Conservation (phyloP, 345 rosid species). For the Hirschfeldia incana region DNA sequence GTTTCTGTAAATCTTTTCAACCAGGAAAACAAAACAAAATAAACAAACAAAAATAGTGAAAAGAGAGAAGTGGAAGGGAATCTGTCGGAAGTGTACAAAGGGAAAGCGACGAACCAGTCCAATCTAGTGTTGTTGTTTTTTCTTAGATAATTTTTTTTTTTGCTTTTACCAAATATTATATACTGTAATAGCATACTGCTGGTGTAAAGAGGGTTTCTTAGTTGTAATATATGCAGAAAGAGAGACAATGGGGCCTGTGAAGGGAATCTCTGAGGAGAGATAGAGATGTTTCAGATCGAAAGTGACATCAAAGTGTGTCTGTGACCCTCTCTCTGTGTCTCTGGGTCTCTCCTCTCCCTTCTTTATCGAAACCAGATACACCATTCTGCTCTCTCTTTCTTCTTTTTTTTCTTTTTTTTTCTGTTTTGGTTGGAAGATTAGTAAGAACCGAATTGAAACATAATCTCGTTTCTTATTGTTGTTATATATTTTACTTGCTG, state of each 20-base stretch:
- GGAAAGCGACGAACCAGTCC: conserved; percentile 33
- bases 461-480: background rate
- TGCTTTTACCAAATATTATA: background rate
- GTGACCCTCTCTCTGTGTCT: conserved; percentile 17
- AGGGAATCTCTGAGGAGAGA: conserved; percentile 38
- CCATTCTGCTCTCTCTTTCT: background rate
- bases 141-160: background rate
- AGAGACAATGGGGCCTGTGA: conserved; percentile 37
- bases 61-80: conserved; percentile 32
- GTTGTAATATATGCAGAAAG: conserved; percentile 37
- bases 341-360: conserved; percentile 32
- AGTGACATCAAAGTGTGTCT: conserved; percentile 29
- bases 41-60: background rate
- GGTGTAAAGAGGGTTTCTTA: conserved; percentile 2
- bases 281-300: conserved; percentile 36
- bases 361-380: conserved; percentile 17
- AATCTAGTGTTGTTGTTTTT: conserved; percentile 21
- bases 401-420: background rate
- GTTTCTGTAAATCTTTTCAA: conserved; percentile 4
- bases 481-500: background rate
- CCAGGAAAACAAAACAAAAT: background rate
- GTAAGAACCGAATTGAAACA: background rate
- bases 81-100: conserved; percentile 33
- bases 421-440: background rate
- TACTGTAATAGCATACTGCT: background rate